A percentile compares a stretch with the other conserved stretches of the same genome.
These are phyloP conservation scores for Asclepias syriaca DNA, from an alignment of 257 asterid genomes.

Conservation along the genomic window DNA sequence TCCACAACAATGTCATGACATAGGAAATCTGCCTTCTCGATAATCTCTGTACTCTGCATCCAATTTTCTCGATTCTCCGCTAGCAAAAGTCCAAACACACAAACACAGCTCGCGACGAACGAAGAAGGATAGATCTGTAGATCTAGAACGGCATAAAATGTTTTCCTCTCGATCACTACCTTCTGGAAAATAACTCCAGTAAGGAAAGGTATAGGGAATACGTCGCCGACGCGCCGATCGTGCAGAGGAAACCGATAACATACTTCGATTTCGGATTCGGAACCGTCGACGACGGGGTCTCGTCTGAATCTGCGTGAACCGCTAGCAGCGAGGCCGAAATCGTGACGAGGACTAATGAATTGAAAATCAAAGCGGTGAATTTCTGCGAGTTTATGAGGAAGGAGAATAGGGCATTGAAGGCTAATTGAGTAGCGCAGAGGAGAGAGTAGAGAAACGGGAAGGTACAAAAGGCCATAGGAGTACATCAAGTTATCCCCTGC, in stretches of 20 bases:
- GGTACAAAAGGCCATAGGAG: constrained; percentile 31
- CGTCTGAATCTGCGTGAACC: constrained; percentile 25
- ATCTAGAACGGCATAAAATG: constrained; percentile 25
- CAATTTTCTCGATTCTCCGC: constrained; percentile 29
- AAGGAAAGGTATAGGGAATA: constrained; percentile 25
- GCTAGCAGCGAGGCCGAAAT: constrained; percentile 35
- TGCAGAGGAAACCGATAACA: constrained; percentile 25
- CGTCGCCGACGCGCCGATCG: constrained; percentile 33
- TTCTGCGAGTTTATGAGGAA: constrained; percentile 33
- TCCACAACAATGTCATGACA: constrained; percentile 33
- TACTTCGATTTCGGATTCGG: constrained; percentile 21
- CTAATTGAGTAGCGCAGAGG: constrained; percentile 36
- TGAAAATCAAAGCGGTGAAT: constrained; percentile 32
- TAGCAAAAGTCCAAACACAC: constrained; percentile 32
- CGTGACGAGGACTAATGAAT: constrained; percentile 32
- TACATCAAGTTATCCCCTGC: constrained; percentile 37
- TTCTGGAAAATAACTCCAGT: constrained; percentile 23
- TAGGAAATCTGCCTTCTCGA: constrained; percentile 24
- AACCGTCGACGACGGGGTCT: not conserved
- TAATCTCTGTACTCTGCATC: constrained; percentile 20
- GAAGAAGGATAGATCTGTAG: constrained; percentile 25
- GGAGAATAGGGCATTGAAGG: constrained; percentile 35
- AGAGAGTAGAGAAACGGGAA: constrained; percentile 41
- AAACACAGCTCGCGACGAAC: constrained; percentile 22
- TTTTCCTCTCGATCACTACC: constrained; percentile 22